Evolutionary conservation across 1,284 basidiomycete species (phyloP).

Genomic region (Uromyces viciae-fabae): DNA sequence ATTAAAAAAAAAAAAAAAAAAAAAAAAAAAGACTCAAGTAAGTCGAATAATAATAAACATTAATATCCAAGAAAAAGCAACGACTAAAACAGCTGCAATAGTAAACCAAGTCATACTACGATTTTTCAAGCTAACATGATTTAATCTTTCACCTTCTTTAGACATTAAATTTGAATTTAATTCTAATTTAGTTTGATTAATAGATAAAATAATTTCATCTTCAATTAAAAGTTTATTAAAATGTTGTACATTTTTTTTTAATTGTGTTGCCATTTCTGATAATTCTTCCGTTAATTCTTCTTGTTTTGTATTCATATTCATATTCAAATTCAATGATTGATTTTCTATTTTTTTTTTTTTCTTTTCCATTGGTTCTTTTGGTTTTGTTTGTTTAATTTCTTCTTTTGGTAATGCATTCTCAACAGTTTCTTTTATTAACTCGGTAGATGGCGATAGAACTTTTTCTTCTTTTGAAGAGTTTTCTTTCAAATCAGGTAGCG

Average conservation of each 20-base stretch:
- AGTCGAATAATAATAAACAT: constrained; percentile 71
- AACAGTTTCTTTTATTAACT: background rate
- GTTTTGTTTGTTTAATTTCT: background rate
- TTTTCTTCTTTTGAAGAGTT: background rate
- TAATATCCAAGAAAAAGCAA: constrained; percentile 64
- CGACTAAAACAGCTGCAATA: constrained; percentile 63
- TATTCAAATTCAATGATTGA: background rate
- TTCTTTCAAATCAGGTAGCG: background rate
- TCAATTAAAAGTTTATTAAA: constrained; percentile 66
- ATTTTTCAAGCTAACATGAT: constrained; percentile 66
- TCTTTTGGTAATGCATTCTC: background rate
- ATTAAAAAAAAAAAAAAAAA: background rate
- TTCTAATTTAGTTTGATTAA: constrained; percentile 66
- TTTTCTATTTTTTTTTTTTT: background rate
- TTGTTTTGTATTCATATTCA: constrained; percentile 55
- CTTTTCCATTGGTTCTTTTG: background rate
- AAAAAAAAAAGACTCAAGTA: constrained; percentile 54
- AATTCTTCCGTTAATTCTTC: constrained; percentile 70
- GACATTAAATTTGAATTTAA: constrained; percentile 68
- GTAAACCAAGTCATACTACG: constrained; percentile 69
- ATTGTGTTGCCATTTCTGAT: constrained; percentile 70
- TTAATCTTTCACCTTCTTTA: constrained; percentile 64
- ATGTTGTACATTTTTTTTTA: constrained; percentile 68
- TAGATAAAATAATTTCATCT: constrained; percentile 64
- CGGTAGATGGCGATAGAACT: background rate